phyloP scores from a whole-genome alignment of 2,329 filamentous ascomycete genomes.

The Ophiostoma pallidulum region DNA sequence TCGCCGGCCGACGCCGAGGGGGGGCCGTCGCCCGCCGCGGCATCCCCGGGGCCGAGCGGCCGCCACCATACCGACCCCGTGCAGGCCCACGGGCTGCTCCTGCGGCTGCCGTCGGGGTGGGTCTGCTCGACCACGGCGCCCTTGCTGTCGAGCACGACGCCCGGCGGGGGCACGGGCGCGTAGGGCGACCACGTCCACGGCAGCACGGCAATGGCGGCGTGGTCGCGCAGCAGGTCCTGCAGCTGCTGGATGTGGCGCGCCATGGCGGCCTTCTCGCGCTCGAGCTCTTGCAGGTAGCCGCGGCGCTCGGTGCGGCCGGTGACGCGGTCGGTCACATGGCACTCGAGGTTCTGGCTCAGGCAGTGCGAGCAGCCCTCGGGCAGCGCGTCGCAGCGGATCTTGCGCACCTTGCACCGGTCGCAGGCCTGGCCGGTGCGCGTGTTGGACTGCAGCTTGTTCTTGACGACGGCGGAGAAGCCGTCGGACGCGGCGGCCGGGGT shows the following conservation, averaged over 20 bases:
- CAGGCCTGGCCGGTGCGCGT: slow-evolving; percentile 72
- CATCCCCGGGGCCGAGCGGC: background rate
- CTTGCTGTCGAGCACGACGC: slow-evolving; percentile 20
- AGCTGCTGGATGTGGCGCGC: slow-evolving; percentile 57
- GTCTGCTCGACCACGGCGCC: slow-evolving; percentile 19
- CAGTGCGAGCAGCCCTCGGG: slow-evolving; percentile 78
- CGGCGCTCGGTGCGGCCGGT: slow-evolving; percentile 70
- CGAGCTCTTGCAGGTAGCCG: slow-evolving; percentile 68
- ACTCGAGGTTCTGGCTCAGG: slow-evolving; percentile 64
- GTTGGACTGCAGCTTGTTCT: slow-evolving; percentile 45
- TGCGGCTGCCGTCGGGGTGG: background rate
- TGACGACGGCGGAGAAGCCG: slow-evolving; percentile 47
- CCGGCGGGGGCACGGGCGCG: slow-evolving; percentile 21
- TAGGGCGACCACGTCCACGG: slow-evolving; percentile 34
- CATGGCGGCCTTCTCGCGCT: slow-evolving; percentile 61
- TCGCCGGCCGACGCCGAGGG: too few relatives aligned
- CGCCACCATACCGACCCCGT: slow-evolving; percentile 27
- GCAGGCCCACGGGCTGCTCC: slow-evolving; percentile 24
- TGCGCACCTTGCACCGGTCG: slow-evolving; percentile 82
- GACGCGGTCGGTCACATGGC: slow-evolving; percentile 78
- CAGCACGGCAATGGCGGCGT: slow-evolving; percentile 50
- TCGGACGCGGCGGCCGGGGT: slow-evolving; percentile 30
- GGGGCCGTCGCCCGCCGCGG: too few relatives aligned
- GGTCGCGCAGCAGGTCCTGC: slow-evolving; percentile 53
- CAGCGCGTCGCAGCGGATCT: slow-evolving; percentile 77